These are phyloP conservation scores for Wallacemonas sp. DNA, from an alignment of 208 protist species.

Conservation along the genomic window DNA sequence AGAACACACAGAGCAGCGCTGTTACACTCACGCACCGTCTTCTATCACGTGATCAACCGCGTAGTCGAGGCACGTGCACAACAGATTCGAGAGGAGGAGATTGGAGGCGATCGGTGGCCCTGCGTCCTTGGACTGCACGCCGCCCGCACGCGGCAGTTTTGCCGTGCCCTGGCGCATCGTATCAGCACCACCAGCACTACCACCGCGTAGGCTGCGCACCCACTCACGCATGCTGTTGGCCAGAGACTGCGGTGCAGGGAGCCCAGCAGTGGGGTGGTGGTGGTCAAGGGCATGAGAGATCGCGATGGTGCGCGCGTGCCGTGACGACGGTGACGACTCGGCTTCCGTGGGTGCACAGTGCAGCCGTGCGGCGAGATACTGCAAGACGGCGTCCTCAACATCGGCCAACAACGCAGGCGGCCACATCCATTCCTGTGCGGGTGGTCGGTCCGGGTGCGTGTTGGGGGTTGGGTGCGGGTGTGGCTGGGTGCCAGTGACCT, in stretches of 20 bases:
- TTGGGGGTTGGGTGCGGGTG: no score
- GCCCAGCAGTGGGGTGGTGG: no score
- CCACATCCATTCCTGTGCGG: neutral
- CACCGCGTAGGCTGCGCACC: neutral
- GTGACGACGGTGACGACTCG: neutral
- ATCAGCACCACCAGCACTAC: neutral
- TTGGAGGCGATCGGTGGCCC: neutral
- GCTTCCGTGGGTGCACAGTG: slow-evolving; percentile 2
- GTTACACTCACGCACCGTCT: no score
- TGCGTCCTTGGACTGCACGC: neutral
- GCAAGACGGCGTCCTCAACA: slow-evolving; percentile 3
- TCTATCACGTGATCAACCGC: neutral
- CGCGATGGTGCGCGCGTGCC: neutral
- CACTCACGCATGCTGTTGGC: slow-evolving; percentile 2
- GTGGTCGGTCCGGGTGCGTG: no score
- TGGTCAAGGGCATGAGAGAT: no score
- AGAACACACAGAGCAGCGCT: neutral
- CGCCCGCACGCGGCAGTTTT: neutral
- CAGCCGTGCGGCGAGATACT: neutral
- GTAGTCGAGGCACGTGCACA: slow-evolving; percentile 1
- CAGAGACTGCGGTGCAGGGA: slow-evolving; percentile 1
- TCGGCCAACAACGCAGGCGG: neutral
- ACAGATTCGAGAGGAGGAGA: neutral
- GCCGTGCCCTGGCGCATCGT: neutral
- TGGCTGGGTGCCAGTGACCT: no score